Base-by-base conservation (phyloP, 1,284 basidiomycete species). In the Trametes hirsuta region DNA sequence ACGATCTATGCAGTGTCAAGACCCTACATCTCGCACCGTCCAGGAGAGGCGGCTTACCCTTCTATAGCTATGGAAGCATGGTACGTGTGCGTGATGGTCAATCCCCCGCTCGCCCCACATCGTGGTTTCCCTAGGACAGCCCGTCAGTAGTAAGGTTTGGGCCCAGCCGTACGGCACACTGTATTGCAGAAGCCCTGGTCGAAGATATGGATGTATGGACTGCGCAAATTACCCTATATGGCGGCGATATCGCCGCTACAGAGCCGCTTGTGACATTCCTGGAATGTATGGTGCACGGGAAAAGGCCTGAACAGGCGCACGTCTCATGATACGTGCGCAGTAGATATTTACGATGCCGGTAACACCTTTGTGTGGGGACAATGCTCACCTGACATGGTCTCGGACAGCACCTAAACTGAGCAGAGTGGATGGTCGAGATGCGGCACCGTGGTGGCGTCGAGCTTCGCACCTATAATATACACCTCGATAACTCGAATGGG, bases 1-100 rank as follows among this genome's bases (percentile, higher is more conserved):
- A 61, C 59, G 59, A 64, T 64, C 62, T 56, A 51, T 55, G 55
- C 61, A 44, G 58, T 63, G 61, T 45, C 51, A 49, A 49, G 22
- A 24, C 15, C 14, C 6, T 24, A 18, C 37, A 24, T 21, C n/a
- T 42, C 35, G 18, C 36, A 22, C 30, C 47, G 25, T 40, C 21
- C 30, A 8, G 24, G 14, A 11, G 41, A 36, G n/a, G 24, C 42
- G 14, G 25, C 35, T 12, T 21, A 11, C 2, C 42, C 25, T 3
- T 41, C 5, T 15, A 35, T 39, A 12, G 41, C 22, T 42, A 18
- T 30, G 35, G 47, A 49, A 44, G 47, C 18, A n/a, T 21, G 36
- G 40, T 25, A 36, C 15, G 24, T 18, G 15, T 25, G 45, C 15
- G 24, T 18, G 15, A 12, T 12, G 45, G 45, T 3, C 12, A 40